Percentiles rank a stretch among this genome's conserved stretches.
Conservation (phyloP, 495 filamentous ascomycete genomes). For the Friedmanniomyces endolithicus region DNA sequence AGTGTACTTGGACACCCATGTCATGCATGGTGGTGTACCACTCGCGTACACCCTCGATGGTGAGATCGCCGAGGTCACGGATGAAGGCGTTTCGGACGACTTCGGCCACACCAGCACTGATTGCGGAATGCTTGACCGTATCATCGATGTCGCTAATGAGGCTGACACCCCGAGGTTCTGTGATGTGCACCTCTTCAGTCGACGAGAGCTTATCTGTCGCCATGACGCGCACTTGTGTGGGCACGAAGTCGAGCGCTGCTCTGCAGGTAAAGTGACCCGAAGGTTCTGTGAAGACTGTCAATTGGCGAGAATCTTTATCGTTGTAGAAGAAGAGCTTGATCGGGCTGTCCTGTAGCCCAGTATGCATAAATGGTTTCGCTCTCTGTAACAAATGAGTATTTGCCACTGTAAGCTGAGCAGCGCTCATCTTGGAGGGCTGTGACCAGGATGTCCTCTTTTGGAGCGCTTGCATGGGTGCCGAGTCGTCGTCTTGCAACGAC, state of each 20-base stretch:
- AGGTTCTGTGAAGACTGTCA: slow-evolving; percentile 68
- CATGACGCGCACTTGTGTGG: slow-evolving; percentile 75
- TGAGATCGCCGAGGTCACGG: slow-evolving; percentile 67
- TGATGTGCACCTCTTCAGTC: slow-evolving; percentile 59
- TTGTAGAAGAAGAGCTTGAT: slow-evolving; percentile 94
- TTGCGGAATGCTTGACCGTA: slow-evolving; percentile 92
- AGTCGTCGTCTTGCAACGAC: slow-evolving; percentile 9
- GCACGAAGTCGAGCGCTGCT: slow-evolving; percentile 73
- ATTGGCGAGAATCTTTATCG: slow-evolving; percentile 58
- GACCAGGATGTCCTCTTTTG: slow-evolving; percentile 38
- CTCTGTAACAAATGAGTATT: slow-evolving; percentile 79
- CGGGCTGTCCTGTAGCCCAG: slow-evolving; percentile 55
- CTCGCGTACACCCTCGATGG: slow-evolving; percentile 70
- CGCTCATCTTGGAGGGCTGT: slow-evolving; percentile 46
- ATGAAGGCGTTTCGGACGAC: slow-evolving; percentile 94
- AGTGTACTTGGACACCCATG: slow-evolving; percentile 75
- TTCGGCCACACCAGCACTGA: slow-evolving; percentile 71
- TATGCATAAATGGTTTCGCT: slow-evolving; percentile 77
- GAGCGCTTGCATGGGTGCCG: slow-evolving; percentile 25
- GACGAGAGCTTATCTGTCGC: slow-evolving; percentile 77
- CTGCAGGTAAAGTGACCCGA: slow-evolving; percentile 74
- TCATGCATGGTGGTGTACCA: slow-evolving; percentile 67
- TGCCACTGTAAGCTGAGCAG: slow-evolving; percentile 60
- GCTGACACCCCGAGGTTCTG: slow-evolving; percentile 72
- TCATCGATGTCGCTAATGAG: slow-evolving; percentile 97